Conservation (phyloP, 169 alveolate species). For the Plasmodium sp. region DNA sequence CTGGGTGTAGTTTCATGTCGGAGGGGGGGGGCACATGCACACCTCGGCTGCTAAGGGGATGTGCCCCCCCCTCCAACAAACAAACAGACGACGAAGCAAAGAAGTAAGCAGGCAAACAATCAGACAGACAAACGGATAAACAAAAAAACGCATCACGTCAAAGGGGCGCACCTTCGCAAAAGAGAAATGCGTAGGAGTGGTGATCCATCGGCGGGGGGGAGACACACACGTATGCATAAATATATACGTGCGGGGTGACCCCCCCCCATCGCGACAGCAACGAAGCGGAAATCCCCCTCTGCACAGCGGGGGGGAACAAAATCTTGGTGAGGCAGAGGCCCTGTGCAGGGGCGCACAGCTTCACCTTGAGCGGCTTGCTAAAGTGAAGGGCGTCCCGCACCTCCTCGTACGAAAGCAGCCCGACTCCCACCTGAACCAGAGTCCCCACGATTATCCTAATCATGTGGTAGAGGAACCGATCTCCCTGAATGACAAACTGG, state of each 20-base stretch:
- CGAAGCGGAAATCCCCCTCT: not conserved
- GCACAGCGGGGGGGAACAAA: not conserved
- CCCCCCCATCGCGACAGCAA: not conserved
- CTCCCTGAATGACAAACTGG: slow-evolving; percentile 78
- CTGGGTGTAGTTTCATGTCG: not conserved
- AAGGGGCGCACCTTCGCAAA: not conserved
- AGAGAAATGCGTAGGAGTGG: not conserved
- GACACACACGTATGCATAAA: not conserved
- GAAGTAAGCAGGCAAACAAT: not conserved
- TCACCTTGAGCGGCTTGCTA: slow-evolving; percentile 53
- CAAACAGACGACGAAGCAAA: not conserved
- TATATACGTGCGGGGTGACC: not conserved
- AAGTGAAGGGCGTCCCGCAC: slow-evolving; percentile 34
- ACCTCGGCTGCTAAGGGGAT: not conserved
- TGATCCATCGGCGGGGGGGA: too few relatives aligned
- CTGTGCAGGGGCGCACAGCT: slow-evolving; percentile 67
- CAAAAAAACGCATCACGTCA: not conserved
- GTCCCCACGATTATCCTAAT: slow-evolving; percentile 82
- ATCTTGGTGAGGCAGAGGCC: slow-evolving; percentile 51
- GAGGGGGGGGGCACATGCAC: not conserved
- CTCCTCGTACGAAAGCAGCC: not conserved
- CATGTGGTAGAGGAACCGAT: slow-evolving; percentile 83
- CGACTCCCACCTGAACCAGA: slow-evolving; percentile 78
- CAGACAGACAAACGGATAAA: too few relatives aligned
- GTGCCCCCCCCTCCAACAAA: not conserved